phyloP scores from a whole-genome alignment of 805 yeast genomes.

The Candida gorgasii region DNA sequence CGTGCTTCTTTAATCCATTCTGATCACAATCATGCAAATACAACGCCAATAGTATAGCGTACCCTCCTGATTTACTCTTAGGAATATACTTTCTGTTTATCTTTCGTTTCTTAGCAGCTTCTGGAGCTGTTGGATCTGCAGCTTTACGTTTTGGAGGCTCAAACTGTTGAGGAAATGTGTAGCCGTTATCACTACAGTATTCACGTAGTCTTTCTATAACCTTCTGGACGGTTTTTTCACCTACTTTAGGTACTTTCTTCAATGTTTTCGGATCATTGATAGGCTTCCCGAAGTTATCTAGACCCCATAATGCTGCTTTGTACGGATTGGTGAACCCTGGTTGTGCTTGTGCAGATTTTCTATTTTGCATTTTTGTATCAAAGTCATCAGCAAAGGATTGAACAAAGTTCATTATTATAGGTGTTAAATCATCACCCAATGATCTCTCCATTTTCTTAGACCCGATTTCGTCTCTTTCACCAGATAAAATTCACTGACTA shows the following conservation, averaged over 20 bases:
- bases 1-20: slow-evolving; percentile 65
- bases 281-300: slow-evolving; percentile 35
- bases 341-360: background rate
- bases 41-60: slow-evolving; percentile 71
- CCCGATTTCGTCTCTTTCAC: too few species aligned
- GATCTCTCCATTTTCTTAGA: background rate
- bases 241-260: slow-evolving; percentile 62
- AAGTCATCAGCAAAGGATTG: background rate
- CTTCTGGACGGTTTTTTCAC: slow-evolving; percentile 61
- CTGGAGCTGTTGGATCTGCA: background rate
- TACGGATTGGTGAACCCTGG: slow-evolving; percentile 2
- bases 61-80: slow-evolving; percentile 74
- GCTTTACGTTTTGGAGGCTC: slow-evolving; percentile 6
- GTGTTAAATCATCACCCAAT: background rate
- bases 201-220: slow-evolving; percentile 47
- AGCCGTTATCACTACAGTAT: slow-evolving; percentile 60
- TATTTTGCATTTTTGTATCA: background rate
- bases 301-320: slow-evolving; percentile 1
- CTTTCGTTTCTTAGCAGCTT: slow-evolving; percentile 17
- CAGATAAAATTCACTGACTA: too few species aligned
- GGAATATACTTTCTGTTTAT: slow-evolving; percentile 58
- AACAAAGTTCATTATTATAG: background rate
- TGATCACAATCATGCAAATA: slow-evolving; percentile 47
- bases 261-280: slow-evolving; percentile 61
- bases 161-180: slow-evolving; percentile 43